A percentile compares a stretch with the other conserved stretches of the same genome.
Conservation (phyloP, 164 flowering plant species). For the Nymphaea thermarum region DNA sequence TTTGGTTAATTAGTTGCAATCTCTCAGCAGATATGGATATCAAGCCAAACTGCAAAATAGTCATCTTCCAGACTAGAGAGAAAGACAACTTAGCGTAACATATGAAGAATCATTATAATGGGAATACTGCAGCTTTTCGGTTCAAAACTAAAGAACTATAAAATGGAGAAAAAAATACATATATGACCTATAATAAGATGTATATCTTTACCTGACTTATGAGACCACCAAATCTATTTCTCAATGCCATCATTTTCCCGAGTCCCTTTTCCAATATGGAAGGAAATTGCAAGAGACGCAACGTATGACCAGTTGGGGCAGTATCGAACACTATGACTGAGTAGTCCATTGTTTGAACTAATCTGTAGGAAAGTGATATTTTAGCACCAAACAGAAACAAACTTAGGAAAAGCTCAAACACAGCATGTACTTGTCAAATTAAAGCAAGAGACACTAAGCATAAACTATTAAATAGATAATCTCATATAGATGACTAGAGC, state of each 20-base stretch:
- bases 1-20: no score
- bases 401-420: no score
- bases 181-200: neutral
- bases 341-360: constrained; percentile 99
- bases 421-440: no score
- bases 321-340: constrained; percentile 96
- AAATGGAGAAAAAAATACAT: neutral
- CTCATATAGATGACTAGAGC: no score
- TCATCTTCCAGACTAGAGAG: neutral
- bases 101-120: no score
- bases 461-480: no score
- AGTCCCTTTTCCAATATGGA: constrained; percentile 92
- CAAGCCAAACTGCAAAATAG: no score
- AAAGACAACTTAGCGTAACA: neutral
- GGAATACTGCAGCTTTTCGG: no score
- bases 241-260: constrained; percentile 76
- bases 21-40: no score
- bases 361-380: constrained; percentile 28
- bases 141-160: no score
- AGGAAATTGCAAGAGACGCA: constrained; percentile 89
- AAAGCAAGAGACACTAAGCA: no score
- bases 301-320: constrained; percentile 98
- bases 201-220: constrained; percentile 51
- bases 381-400: no score
- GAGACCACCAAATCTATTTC: constrained; percentile 85